A percentile compares a stretch with the other conserved stretches of the same genome.
Evolutionary conservation across 768 basidiomycete genomes (phyloP).

Genomic region (Termitomyces heimii): DNA sequence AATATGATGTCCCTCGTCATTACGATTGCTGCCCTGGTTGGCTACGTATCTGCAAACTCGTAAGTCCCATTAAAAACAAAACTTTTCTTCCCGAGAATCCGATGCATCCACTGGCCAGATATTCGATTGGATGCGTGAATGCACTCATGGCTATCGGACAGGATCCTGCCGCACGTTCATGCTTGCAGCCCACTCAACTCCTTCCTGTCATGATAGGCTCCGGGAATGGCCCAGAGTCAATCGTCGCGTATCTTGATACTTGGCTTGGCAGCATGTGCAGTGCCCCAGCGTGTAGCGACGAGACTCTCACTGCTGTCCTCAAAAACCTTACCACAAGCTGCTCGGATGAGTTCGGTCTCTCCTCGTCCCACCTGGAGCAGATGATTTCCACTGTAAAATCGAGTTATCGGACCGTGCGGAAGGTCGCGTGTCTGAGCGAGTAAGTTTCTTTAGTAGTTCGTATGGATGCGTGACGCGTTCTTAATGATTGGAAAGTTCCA

Average conservation of each 20-base stretch:
- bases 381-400: conserved; percentile 27
- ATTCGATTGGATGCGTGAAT: conserved; percentile 17
- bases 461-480: background rate
- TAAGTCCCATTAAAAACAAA: background rate
- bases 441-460: conserved; percentile 22
- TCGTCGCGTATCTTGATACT: conserved; percentile 35
- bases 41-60: conserved; percentile 19
- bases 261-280: conserved; percentile 50
- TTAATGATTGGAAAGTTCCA: background rate
- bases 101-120: conserved; percentile 1
- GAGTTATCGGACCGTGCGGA: conserved; percentile 41
- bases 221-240: conserved; percentile 22
- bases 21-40: conserved; percentile 18
- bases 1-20: conserved; percentile 15
- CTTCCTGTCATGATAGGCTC: conserved; percentile 20
- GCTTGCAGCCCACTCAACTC: conserved; percentile 31
- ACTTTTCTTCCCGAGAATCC: background rate
- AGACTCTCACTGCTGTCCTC: conserved; percentile 38
- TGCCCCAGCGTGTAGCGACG: conserved; percentile 41
- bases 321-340: conserved; percentile 44
- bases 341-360: conserved; percentile 24
- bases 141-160: conserved; percentile 13
- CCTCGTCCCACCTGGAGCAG: conserved; percentile 10
- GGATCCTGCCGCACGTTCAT: conserved; percentile 22
- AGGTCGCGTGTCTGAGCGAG: conserved; percentile 52